Evolutionary conservation across 2,329 filamentous ascomycete genomes (phyloP), one percentile per base, ranked within the genome.

Genomic region (Neopestalotiopsis sp.): DNA sequence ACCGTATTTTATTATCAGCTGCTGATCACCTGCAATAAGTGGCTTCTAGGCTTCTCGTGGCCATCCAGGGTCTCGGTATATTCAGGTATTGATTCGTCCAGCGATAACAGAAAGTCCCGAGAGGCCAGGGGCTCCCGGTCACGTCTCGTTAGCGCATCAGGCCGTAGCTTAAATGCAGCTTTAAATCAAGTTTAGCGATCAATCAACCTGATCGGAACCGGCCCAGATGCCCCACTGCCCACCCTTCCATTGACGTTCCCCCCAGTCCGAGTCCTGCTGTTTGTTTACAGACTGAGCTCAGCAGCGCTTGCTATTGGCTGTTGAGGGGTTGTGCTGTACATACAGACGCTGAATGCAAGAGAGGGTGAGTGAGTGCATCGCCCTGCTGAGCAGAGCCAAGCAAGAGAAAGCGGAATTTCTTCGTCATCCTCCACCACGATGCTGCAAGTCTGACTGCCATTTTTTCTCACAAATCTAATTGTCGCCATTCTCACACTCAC

Each of bases 251-350:
- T 28, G 24, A 28, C 24, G 24, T 28, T 62, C 17, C 65, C 17
- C 65, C 64, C 30, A 42, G 20, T 45, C 58, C 66, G 57, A 61
- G 42, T 53, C 66, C 57, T 34, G 40, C 57, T 34, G 40, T 67
- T 67, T 67, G 66, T 67, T 67, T 63, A 67, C 59, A 63, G 38
- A n/a, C 28, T 17, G 30, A 63, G 58, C 59, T 67, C 58, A 49
- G 9, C 40, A 56, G 40, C 30, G 66, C 57, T 42, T 40, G 66
- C 59, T 58, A 67, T 67, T 67, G 66, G 66, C 20, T 30, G 56
- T n/a, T 20, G 65, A 42, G 45, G n/a, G 14, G 32, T 24, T 59
- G 56, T 42, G 56, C 24, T 61, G 56, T 20, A 61, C 32, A 24
- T 53, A 53, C 45, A 53, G 30, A 67, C 24, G 61, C 61, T 38